Base-by-base conservation (phyloP, 768 basidiomycete species). In the Hygrocybe coccinea region DNA sequence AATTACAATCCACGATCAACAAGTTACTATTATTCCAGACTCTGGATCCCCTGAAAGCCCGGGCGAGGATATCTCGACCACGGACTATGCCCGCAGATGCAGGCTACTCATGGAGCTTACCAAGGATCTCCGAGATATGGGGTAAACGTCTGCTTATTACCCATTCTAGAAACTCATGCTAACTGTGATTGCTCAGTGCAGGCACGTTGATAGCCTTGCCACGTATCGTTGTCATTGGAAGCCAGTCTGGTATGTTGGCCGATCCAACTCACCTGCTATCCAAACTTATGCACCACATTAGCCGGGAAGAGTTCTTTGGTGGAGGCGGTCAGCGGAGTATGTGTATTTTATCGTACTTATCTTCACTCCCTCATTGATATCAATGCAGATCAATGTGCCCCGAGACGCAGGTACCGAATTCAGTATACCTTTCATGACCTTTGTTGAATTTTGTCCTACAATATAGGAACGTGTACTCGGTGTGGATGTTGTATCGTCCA, bases 271-370 rank as follows among this genome's bases (percentile, higher is more conserved):
- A 6, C 33, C 3, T 6, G 25, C 17, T 9, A 17, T 11, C 11
- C n/a, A 35, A 55, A 21, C 33, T n/a, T 46, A 33, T 48, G 21
- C 47, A 51, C 41, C 9, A 51, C 33, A 34, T 8, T 21, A 83
- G 82, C 81, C 3, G 82, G 82, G 2, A 84, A 83, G 59, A 83
- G 82, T 56, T 83, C 81, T 0, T 63, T 84, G 1, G 80, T 84
- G 0, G 82, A 84, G 52, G 81, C 79, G 0, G 78, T 83, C 0
- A 81, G 74, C 12, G 79, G 81, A 6, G 82, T 84, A 59, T 21
- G 78, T 62, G 78, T 62, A 9, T 22, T n/a, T 11, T 9, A 14
- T 36, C 17, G n/a, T 33, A 15, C 34, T 37, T 38, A 9, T 45
- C 25, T 12, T 14, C 6, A 41, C 35, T 36, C 19, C 8, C 14